These are phyloP conservation scores for Penicillium vulpinum DNA, from an alignment of 2,329 filamentous ascomycete species.

Conservation along the genomic window DNA sequence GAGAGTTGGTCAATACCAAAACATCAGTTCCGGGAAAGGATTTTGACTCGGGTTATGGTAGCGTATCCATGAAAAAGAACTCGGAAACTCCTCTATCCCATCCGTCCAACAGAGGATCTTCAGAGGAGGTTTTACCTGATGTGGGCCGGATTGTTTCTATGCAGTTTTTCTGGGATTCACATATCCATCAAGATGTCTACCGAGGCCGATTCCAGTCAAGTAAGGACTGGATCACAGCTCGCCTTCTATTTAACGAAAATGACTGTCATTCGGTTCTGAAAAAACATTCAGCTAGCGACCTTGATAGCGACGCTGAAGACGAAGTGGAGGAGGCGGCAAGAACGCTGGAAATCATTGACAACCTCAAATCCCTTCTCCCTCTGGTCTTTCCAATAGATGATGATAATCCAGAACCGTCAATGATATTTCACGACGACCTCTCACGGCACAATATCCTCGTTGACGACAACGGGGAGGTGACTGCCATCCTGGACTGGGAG, in stretches of 20 bases:
- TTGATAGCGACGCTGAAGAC: conserved; percentile 12
- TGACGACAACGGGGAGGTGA: conserved; percentile 13
- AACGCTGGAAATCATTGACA: conserved; percentile 8
- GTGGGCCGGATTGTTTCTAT: conserved; percentile 19
- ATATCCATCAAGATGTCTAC: conserved; percentile 8
- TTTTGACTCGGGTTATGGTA: background rate
- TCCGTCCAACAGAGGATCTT: background rate
- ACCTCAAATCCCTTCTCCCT: conserved; percentile 8
- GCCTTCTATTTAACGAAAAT: conserved; percentile 10
- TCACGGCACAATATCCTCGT: conserved; percentile 18
- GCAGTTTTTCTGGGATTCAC: conserved; percentile 15
- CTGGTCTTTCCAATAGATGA: conserved; percentile 4
- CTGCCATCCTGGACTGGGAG: conserved; percentile 20
- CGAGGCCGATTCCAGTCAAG: conserved; percentile 18
- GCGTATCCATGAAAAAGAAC: background rate
- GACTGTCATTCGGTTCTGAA: conserved; percentile 8
- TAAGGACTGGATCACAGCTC: conserved; percentile 14
- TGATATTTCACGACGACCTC: conserved; percentile 17
- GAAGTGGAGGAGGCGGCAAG: conserved; percentile 15
- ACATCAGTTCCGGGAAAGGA: too few relatives aligned
- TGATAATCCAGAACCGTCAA: conserved; percentile 8
- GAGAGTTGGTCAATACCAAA: background rate
- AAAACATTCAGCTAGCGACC: conserved; percentile 5
- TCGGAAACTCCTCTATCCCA: background rate
- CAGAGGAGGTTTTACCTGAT: background rate